A percentile compares a stretch with the other conserved stretches of the same genome.
Conservation (phyloP, 805 yeast species). For the Metschnikowia lochheadii region DNA sequence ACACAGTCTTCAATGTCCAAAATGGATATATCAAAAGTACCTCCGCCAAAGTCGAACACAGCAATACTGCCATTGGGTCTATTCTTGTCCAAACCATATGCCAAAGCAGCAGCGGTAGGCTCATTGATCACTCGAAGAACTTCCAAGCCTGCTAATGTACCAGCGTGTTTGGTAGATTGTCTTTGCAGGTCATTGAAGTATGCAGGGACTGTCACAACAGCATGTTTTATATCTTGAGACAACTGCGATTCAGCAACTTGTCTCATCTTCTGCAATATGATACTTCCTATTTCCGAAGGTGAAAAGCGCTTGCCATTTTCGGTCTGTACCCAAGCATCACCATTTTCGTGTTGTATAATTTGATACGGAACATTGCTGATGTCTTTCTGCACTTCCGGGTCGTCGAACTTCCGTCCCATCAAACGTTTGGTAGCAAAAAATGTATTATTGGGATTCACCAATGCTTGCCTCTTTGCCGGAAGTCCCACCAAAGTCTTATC, state of each 20-base stretch:
- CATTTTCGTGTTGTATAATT: constrained; percentile 55
- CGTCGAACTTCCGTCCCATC: constrained; percentile 69
- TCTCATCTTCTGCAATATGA: constrained; percentile 60
- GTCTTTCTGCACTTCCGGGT: constrained; percentile 68
- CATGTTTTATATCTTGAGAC: constrained; percentile 46
- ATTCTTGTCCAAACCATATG: constrained; percentile 80
- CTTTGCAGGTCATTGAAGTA: constrained; percentile 80
- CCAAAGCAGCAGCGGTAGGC: constrained; percentile 92
- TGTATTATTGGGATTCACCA: constrained; percentile 71
- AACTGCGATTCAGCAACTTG: constrained; percentile 56
- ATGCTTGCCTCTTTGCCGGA: constrained; percentile 74
- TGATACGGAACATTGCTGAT: constrained; percentile 57
- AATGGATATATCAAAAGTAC: constrained; percentile 78
- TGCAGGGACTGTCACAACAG: constrained; percentile 83
- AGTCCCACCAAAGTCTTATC: constrained; percentile 48
- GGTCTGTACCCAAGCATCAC: constrained; percentile 65
- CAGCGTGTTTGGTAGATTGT: constrained; percentile 81
- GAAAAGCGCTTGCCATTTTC: constrained; percentile 43
- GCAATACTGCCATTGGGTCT: constrained; percentile 49
- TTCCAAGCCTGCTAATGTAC: constrained; percentile 68
- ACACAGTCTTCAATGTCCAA: constrained; percentile 77
- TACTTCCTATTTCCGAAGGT: constrained; percentile 71
- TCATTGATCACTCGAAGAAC: constrained; percentile 75
- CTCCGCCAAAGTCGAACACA: constrained; percentile 79
- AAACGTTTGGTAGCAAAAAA: constrained; percentile 79